Conservation (phyloP, 1,284 basidiomycete species). For the Anthracocystis setariae region DNA sequence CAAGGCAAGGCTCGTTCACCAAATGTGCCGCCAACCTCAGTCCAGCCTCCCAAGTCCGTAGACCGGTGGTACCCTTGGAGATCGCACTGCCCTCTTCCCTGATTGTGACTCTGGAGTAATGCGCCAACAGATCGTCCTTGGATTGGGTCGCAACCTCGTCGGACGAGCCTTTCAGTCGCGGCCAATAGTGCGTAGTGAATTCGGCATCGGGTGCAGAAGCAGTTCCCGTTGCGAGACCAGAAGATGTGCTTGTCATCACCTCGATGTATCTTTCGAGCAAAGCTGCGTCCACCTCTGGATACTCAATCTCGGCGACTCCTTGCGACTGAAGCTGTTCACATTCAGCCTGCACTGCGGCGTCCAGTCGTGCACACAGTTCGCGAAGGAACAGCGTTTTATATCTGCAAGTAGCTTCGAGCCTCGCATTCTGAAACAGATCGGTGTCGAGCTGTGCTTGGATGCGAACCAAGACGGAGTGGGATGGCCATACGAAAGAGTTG, state of each 20-base stretch:
- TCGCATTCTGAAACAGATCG: constrained; percentile 26
- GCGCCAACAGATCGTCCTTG: constrained; percentile 12
- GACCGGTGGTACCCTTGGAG: constrained; percentile 46
- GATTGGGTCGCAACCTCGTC: background rate
- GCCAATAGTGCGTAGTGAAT: constrained; percentile 39
- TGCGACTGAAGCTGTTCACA: constrained; percentile 15
- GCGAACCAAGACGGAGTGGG: constrained; percentile 14
- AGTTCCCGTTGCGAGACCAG: background rate
- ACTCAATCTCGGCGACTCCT: constrained; percentile 37
- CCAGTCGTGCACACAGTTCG: constrained; percentile 32
- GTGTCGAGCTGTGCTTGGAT: constrained; percentile 29
- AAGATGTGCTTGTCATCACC: constrained; percentile 21
- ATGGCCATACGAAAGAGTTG: constrained; percentile 38
- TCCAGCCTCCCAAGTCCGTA: constrained; percentile 52
- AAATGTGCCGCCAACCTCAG: constrained; percentile 41
- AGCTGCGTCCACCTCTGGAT: constrained; percentile 40
- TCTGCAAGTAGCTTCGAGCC: constrained; percentile 14
- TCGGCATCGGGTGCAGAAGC: constrained; percentile 25
- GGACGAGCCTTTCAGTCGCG: background rate
- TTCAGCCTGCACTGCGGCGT: constrained; percentile 39
- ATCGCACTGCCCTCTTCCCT: constrained; percentile 45
- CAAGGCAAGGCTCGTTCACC: constrained; percentile 18
- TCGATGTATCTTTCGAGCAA: constrained; percentile 44
- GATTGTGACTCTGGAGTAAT: constrained; percentile 27
- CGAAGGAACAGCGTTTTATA: constrained; percentile 43